Conservation (phyloP, 495 filamentous ascomycete genomes). For the Lindgomyces ingoldianus region DNA sequence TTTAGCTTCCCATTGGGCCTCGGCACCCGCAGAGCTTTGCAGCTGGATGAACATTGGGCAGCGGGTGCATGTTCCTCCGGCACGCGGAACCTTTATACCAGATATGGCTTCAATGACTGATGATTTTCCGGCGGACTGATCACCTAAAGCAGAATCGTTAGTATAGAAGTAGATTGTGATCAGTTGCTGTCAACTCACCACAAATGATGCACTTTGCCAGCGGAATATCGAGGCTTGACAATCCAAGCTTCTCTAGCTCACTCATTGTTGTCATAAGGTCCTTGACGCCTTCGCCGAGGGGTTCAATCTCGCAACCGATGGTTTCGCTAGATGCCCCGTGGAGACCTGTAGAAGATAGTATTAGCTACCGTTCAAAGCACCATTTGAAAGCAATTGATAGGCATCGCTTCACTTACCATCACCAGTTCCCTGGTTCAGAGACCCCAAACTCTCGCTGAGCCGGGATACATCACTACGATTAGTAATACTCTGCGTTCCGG, state of each 20-base stretch:
- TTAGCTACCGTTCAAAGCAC: too few species aligned
- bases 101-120: slow-evolving; percentile 79
- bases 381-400: too few species aligned
- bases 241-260: slow-evolving; percentile 38
- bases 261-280: slow-evolving; percentile 39
- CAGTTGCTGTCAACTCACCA: slow-evolving; percentile 2
- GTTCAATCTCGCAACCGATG: slow-evolving; percentile 1
- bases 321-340: too few species aligned
- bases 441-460: background rate
- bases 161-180: background rate
- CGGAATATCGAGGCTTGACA: slow-evolving; percentile 50
- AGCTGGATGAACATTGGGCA: slow-evolving; percentile 80
- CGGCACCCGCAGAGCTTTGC: slow-evolving; percentile 49
- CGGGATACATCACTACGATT: slow-evolving; percentile 1
- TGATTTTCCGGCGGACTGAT: slow-evolving; percentile 79
- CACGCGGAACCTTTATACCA: slow-evolving; percentile 72
- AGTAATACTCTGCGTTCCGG: background rate
- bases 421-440: background rate
- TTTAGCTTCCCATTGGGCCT: slow-evolving; percentile 60
- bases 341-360: too few species aligned
- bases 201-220: slow-evolving; percentile 62
- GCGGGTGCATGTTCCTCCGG: slow-evolving; percentile 69
- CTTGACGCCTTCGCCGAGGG: slow-evolving; percentile 26
- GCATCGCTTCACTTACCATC: background rate
- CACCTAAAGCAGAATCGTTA: slow-evolving; percentile 56